Evolutionary conservation across 345 rosid genomes (phyloP), one percentile per base, ranked within the genome.

Genomic region (Nephelium lappaceum): DNA sequence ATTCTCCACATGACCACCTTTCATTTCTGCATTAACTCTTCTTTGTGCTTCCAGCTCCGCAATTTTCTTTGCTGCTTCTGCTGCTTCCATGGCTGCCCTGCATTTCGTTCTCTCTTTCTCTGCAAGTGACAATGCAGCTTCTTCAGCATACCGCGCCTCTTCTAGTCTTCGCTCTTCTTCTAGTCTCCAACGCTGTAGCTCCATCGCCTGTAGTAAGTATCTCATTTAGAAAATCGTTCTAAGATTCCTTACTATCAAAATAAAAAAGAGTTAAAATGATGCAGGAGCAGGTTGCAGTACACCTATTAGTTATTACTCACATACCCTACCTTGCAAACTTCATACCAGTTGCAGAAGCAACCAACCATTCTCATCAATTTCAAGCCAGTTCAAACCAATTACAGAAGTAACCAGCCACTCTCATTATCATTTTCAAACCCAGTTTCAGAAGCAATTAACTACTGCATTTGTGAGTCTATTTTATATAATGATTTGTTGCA

Each of bases 41-140:
- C 84, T 85, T 18, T 85, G 89, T 25, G 92, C 83, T 86, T 91
- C 95, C 5, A 85, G 73, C 53, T 90, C 89, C 68, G 90, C 97
- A 64, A 85, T 67, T 86, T 80, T 90, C 78, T 76, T 83, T 38
- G 97, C 87, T 70, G 95, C 89, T 69, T 89, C 90, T 47, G 95
- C 92, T 49, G 93, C 87, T 69, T 93, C 95, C 43, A 82, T 49
- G 5, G 97, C 94, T 77, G 93, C 93, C 84, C 71, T 84, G 68
- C 88, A 87, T 75, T n/a, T 87, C 7, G 85, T 87, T 81, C 81
- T 90, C 87, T 96, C 98, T 80, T 85, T 82, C 74, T 93, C 93
- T 23, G 80, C 84, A 19, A 85, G 39, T 16, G 89, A 81, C 69
- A 85, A 39, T 60, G 95, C 92, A 27, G 93, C 83, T 77, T 91